These are phyloP conservation scores for Cicer pinnatifidum DNA, from an alignment of 306 rosid species.

Conservation along the genomic window DNA sequence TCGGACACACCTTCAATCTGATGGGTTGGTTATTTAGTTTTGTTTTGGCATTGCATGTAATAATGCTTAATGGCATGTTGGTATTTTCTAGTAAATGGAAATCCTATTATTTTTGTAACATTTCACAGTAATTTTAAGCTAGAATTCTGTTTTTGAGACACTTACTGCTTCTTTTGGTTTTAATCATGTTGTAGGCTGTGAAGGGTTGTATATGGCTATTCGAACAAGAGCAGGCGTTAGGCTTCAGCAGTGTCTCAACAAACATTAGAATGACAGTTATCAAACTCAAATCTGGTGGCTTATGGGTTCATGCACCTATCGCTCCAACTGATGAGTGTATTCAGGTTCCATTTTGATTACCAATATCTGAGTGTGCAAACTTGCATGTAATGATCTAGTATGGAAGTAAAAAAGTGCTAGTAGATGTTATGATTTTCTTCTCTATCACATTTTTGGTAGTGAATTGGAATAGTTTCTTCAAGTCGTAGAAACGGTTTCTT, in stretches of 20 bases:
- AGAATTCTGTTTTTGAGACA: constrained; percentile 37
- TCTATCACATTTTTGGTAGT: not conserved
- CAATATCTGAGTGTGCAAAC: constrained; percentile 35
- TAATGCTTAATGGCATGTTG: not conserved
- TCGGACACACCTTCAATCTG: not conserved
- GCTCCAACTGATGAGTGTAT: constrained; percentile 99
- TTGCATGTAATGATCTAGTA: constrained; percentile 22
- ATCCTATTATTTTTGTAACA: constrained; percentile 24
- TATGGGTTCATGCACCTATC: constrained; percentile 97
- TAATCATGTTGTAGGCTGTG: constrained; percentile 64
- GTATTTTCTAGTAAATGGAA: constrained; percentile 15
- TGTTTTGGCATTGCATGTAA: constrained; percentile 10
- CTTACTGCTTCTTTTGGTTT: constrained; percentile 38
- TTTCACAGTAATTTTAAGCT: constrained; percentile 1
- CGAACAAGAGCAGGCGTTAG: constrained; percentile 98
- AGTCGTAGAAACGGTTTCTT: not conserved
- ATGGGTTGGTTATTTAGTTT: not conserved
- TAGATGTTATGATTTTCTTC: not conserved
- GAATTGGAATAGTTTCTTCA: constrained; percentile 1
- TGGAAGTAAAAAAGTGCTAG: not conserved
- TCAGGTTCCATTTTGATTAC: constrained; percentile 61
- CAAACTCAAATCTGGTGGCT: constrained; percentile 94
- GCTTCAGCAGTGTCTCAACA: constrained; percentile 98
- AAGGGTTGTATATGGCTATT: constrained; percentile 89
- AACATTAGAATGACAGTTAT: constrained; percentile 95